Evolutionary conservation across 2,329 filamentous ascomycete species (phyloP), one percentile per base, ranked within the genome.

Genomic region (Diplocarpon rosae): DNA sequence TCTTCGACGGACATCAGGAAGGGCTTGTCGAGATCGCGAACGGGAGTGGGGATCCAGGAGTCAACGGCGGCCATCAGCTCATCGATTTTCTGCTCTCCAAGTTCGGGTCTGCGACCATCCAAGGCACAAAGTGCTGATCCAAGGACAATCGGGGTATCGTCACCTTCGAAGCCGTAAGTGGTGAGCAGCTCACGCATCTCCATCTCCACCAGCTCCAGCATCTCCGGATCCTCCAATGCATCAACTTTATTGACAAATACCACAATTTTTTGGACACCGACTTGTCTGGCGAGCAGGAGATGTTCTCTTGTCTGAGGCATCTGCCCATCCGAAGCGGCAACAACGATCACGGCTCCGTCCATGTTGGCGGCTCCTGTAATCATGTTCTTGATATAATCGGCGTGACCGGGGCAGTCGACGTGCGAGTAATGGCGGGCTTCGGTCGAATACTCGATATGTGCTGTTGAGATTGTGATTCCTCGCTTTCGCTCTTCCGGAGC

Each of bases 381-480:
- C 92, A 98, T 98, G 83, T 98, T 98, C 80, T 98, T 98, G 75
- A 98, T 96, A 77, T 98, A 98, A 87, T 98, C 92, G 70, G 92
- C 92, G 83, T 98, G 92, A 70, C 92, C 92, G 48, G 92, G 92
- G 71, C 92, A 98, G 78, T 98, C 92, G 73, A 98, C 92, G 78
- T 98, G 92, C 62, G 92, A 92, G 72, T 98, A 98, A 75, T 98
- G 92, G 63, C 92, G 83, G 65, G 74, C 75, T 0, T 95, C 86
- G 66, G 92, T 98, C 59, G 86, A 72, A 75, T 96, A 98, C 74
- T 98, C 92, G 71, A 98, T 94, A 72, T 98, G 92, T 56, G 92
- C 87, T 45, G 92, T 93, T 48, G 92, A 89, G 66, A 98, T 98
- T 66, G 92, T 98, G 71, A 98, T 98, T 82, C 92, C 92, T 78